These are phyloP conservation scores for Claviceps fusiformis DNA, from an alignment of 2,329 filamentous ascomycete genomes.

Conservation along the genomic window DNA sequence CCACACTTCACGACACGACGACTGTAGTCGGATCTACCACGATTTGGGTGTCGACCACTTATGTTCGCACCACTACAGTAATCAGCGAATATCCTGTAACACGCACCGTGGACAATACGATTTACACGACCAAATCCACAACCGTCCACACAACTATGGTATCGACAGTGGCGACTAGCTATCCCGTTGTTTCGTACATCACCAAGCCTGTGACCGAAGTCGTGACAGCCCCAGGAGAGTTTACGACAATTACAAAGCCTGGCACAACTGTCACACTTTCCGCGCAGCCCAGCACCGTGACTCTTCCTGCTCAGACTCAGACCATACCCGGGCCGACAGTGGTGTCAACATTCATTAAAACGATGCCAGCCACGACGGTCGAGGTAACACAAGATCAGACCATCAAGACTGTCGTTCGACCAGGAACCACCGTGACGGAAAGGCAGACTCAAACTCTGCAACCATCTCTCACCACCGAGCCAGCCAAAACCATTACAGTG, in stretches of 20 bases:
- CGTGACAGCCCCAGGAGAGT: conserved; percentile 3
- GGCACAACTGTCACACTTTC: conserved; percentile 13
- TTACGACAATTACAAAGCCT: conserved; percentile 1
- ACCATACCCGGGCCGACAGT: conserved; percentile 7
- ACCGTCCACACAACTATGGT: conserved; percentile 7
- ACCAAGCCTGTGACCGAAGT: conserved; percentile 5
- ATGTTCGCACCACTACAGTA: conserved; percentile 5
- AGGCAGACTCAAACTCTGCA: conserved; percentile 17
- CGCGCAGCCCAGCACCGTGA: conserved; percentile 13
- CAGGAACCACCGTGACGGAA: conserved; percentile 17
- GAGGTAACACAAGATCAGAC: conserved; percentile 9
- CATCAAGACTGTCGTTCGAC: conserved; percentile 19
- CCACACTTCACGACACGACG: conserved; percentile 4
- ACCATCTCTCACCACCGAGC: conserved; percentile 15
- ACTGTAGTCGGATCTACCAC: conserved; percentile 7
- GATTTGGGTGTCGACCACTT: conserved; percentile 8
- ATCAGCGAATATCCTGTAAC: conserved; percentile 8
- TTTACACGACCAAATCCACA: conserved; percentile 5
- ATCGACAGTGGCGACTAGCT: conserved; percentile 7
- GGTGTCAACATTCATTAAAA: conserved; percentile 4
- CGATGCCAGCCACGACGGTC: conserved; percentile 6
- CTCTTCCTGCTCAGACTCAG: conserved; percentile 13
- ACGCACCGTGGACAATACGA: conserved; percentile 8
- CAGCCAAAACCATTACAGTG: conserved; percentile 16
- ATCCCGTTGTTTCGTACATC: conserved; percentile 7